phyloP scores from a whole-genome alignment of 345 rosid species.

The Limnanthes douglasii region DNA sequence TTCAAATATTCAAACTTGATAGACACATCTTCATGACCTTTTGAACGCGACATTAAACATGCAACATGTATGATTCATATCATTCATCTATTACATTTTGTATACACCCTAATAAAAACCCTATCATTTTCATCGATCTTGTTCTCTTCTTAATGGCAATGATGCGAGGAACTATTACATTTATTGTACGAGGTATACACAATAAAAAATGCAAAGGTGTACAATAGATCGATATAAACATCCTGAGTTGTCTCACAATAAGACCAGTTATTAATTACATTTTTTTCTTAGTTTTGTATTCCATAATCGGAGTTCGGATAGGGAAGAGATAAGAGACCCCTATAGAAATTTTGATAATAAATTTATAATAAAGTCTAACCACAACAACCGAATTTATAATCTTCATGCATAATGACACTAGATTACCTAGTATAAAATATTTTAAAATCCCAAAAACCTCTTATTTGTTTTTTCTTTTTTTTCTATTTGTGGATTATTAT shows the following conservation, averaged over 20 bases:
- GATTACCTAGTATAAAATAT: slow-evolving; percentile 1
- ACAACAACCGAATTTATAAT: background rate
- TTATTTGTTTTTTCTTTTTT: background rate
- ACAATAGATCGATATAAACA: background rate
- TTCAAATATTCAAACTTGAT: no score
- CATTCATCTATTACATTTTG: no score
- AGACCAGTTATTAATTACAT: background rate
- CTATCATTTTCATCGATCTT: no score
- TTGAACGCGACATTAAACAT: no score
- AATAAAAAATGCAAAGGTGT: background rate
- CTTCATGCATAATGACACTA: background rate
- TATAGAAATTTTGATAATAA: background rate
- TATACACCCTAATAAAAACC: no score
- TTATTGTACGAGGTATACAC: background rate
- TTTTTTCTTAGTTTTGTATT: background rate
- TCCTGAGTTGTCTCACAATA: background rate
- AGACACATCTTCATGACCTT: no score
- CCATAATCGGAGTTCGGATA: no score
- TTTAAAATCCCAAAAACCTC: background rate
- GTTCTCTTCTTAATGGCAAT: no score
- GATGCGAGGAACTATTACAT: background rate
- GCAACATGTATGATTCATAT: no score
- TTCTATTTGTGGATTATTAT: background rate
- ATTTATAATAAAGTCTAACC: background rate
- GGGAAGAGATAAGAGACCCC: background rate